Base-by-base conservation (phyloP, 495 filamentous ascomycete genomes). In the Jackrogersella multiformis region DNA sequence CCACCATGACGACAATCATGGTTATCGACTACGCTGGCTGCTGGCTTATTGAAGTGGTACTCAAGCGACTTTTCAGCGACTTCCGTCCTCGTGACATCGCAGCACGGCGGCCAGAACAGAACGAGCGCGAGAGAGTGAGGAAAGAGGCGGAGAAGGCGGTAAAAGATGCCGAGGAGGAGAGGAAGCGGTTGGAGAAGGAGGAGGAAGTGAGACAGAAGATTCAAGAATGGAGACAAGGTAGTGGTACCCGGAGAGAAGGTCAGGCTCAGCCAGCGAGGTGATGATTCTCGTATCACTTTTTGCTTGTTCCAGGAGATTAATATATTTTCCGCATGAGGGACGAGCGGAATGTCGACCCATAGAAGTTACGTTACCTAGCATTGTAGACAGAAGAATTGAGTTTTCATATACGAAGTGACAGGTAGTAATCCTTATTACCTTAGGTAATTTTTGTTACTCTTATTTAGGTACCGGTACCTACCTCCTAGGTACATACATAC, bases 21-120 rank as follows among this genome's bases (percentile, higher is more conserved):
- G 75, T 92, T 26, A 64, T 97, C 16, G 95, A 99, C 78, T 99
- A 93, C 71, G 86, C 80, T 15, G 93, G 88, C 9, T 98, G 96
- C 81, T 99, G 88, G 82, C 45, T 92, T 18, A 89, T 98, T 64
- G 95, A 99, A 82, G 89, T 93, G 66, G 88, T 88, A 2, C 81
- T 99, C 61, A 98, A 99, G 85, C 74, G 73, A 28, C 68, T 90
- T 16, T 99, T 97, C 75, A 96, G 92, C 73, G 95, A 99, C 75
- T 96, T 91, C 80, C 88, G 86, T 56, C 94, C 95, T 4, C 94
- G 96, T 76, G 96, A 98, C 75, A 97, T 99, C 72, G 96, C 95
- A 12, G 78, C 88, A 20, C 86, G 95, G 66, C 81, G 95, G 45
- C 86, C 88, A 13, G 95, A 98, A 74, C 95, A 99, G 82, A 79